phyloP scores from a whole-genome alignment of 768 basidiomycete genomes.

The Boletus eberwhitei region DNA sequence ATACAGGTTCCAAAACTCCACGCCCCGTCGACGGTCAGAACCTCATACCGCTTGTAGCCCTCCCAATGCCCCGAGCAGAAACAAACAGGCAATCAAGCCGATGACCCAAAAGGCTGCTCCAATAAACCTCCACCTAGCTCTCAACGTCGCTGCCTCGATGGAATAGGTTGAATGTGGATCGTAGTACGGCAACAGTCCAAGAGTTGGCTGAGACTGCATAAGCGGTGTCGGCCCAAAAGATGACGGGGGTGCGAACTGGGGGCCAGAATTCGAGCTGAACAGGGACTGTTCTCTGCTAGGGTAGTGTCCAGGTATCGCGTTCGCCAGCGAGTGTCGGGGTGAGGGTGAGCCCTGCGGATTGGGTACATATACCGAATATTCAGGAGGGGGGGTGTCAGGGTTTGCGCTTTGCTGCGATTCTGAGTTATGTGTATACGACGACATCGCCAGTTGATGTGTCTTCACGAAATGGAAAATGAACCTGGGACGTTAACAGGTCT shows the following conservation, averaged over 20 bases:
- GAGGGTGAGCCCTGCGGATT: constrained; percentile 13
- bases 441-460: constrained; percentile 5
- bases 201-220: constrained; percentile 32
- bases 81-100: constrained; percentile 29
- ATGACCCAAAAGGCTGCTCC: constrained; percentile 39
- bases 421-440: constrained; percentile 10
- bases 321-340: constrained; percentile 16
- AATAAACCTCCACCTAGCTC: constrained; percentile 46
- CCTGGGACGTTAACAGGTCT: background rate
- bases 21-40: background rate
- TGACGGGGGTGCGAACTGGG: constrained; percentile 18
- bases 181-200: constrained; percentile 39
- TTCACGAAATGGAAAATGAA: background rate
- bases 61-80: constrained; percentile 27
- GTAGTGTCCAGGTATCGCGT: constrained; percentile 13
- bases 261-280: constrained; percentile 13
- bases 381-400: constrained; percentile 31
- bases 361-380: constrained; percentile 22
- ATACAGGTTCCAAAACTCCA: background rate
- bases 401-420: constrained; percentile 21
- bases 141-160: constrained; percentile 32
- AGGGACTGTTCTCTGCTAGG: constrained; percentile 12
- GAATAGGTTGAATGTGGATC: constrained; percentile 42
- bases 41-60: constrained; percentile 3
- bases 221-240: constrained; percentile 42